Evolutionary conservation across 768 basidiomycete species (phyloP), one percentile per base, ranked within the genome.

Genomic region (Lentinula guzmanii): DNA sequence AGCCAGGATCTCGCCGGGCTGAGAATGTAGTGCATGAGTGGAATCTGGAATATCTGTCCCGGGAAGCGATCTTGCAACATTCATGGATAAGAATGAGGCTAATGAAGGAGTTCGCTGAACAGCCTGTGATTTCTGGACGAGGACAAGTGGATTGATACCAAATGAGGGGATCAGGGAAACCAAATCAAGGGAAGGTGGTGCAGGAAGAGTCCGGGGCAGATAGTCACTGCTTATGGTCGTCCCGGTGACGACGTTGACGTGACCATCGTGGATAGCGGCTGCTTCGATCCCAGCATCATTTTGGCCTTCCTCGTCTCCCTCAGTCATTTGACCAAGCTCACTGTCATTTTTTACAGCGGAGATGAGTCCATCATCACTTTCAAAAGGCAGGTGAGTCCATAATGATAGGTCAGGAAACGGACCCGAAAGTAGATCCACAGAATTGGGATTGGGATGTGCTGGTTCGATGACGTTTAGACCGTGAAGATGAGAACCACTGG

Each of bases 321-420:
- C 69, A 71, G 28, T 72, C 68, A 5, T 68, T 50, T 54, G 72
- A 31, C 76, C 70, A 21, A 72, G 69, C 33, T 73, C 69, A 48
- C 76, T 73, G 61, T 69, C 68, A 45, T 52, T 52, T 8, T 11
- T 71, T 71, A 21, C 67, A 41, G 39, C 65, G 67, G 48, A 79
- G 66, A n/a, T 42, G n/a, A 84, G 74, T 18, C 81, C 78, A 51
- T 92, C 91, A 67, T 91, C 90, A 0, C 84, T 84, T 62, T 91
- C 86, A 69, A 94, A 94, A 7, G 85, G 74, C 60, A 93, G 79
- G 72, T 90, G 86, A 13, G 90, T 89, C 93, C 93, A 94, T 58
- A 94, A 77, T 18, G 80, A 79, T 59, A 93, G 79, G 74, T 93
- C 91, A 10, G 88, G 86, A 69, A 85, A 90, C 0, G 86, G 82